Evolutionary conservation across 768 basidiomycete species (phyloP).

Genomic region (Suillus occidentalis): DNA sequence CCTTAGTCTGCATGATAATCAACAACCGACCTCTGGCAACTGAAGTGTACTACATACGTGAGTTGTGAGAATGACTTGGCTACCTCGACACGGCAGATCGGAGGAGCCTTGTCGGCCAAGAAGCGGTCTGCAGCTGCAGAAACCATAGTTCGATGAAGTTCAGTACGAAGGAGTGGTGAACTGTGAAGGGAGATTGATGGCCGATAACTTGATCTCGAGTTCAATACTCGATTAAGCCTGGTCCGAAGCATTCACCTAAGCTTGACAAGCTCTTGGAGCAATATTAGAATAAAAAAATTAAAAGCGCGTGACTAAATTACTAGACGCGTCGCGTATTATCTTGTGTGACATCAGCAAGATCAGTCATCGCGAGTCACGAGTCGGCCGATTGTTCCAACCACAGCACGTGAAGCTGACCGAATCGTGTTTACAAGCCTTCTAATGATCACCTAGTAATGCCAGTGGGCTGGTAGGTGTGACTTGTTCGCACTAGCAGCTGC

Average conservation of each 20-base stretch:
- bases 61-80: constrained; percentile 67
- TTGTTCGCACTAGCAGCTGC: too few species aligned
- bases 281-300: not conserved
- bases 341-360: not conserved
- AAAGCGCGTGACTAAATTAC: not conserved
- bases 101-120: constrained; percentile 74
- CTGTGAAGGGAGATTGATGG: not conserved
- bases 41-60: constrained; percentile 42
- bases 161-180: not conserved
- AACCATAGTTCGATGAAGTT: constrained; percentile 29
- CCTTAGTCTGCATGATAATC: constrained; percentile 46
- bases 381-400: not conserved
- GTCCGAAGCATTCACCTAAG: constrained; percentile 7
- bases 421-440: not conserved
- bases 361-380: not conserved
- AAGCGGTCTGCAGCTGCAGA: constrained; percentile 55
- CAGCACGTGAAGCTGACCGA: not conserved
- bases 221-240: constrained; percentile 11
- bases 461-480: too few species aligned
- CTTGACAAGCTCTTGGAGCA: not conserved
- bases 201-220: constrained; percentile 8
- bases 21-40: not conserved
- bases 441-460: too few species aligned
- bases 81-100: constrained; percentile 71
- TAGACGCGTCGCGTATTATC: not conserved